Base-by-base conservation (phyloP, 2,329 filamentous ascomycete species). In the Arthrinium phaeospermum region DNA sequence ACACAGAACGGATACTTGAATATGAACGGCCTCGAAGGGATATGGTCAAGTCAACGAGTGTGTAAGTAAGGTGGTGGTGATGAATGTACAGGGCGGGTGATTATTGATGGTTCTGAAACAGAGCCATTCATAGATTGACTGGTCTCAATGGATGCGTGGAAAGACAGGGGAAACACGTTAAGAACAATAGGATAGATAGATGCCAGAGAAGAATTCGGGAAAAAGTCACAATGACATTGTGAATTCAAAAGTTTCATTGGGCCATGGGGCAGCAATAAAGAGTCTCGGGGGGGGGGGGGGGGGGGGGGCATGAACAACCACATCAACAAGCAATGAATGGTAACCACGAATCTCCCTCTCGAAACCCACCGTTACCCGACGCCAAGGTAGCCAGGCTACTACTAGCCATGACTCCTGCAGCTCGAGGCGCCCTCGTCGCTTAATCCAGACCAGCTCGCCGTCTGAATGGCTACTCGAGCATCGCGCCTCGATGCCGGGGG, bases 401-500 rank as follows among this genome's bases (percentile, higher is more conserved):
- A 64, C 57, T 41, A 67, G 10, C 37, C 64, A 44, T 27, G 64
- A 67, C 24, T 67, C 64, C 44, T 67, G 64, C 51, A 37, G 45
- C 67, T 69, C 24, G 61, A 71, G 67, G 68, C 70, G 57, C 37
- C 34, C 69, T 68, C 64, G 72, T 71, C 72, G 72, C 72, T 68
- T 73, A 70, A 27, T 34, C 34, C 69, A 69, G 16, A 12, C 3
- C 51, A 57, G 44, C n/a, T 75, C 72, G 74, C 74, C 13, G 47
- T 67, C 67, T 79, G 75, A 78, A 70, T 79, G 78, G 76, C 73
- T 61, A 70, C 72, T 44, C 49, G 45, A 72, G 69, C 74, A 71
- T 73, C 37, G 70, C 73, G 69, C 70, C 72, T 24, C 71, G 67
- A 73, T n/a, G 72, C 72, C 72, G 69, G 71, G 73, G 75, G 47